Conservation (phyloP, 352 stramenopile genomes). For the Pythium guiyangense region DNA sequence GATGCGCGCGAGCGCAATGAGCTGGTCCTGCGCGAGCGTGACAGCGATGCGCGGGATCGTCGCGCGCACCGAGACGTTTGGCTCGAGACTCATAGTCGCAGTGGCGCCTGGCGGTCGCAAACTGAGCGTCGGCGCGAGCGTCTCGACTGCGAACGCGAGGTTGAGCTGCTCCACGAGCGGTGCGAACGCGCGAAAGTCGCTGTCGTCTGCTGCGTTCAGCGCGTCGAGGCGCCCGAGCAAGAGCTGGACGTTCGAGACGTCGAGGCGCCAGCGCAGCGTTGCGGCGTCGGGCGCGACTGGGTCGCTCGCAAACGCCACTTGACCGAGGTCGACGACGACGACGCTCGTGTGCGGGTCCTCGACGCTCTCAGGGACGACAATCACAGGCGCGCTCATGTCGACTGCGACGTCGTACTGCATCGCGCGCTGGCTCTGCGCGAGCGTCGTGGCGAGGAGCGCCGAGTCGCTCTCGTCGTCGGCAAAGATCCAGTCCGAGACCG, state of each 20-base stretch:
- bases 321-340: constrained; percentile 68
- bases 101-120: constrained; percentile 3
- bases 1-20: constrained; percentile 16
- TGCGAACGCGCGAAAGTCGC: constrained; percentile 28
- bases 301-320: constrained; percentile 58
- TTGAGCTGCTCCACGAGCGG: constrained; percentile 63
- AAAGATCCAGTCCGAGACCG: constrained; percentile 80
- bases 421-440: constrained; percentile 14
- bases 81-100: neutral
- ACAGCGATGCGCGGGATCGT: constrained; percentile 19
- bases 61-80: constrained; percentile 10
- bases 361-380: constrained; percentile 62
- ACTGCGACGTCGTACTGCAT: constrained; percentile 61
- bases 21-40: constrained; percentile 11
- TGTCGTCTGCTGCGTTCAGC: constrained; percentile 30
- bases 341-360: constrained; percentile 30
- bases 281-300: constrained; percentile 3
- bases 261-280: constrained; percentile 52
- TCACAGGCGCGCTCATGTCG: constrained; percentile 68
- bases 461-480: constrained; percentile 42
- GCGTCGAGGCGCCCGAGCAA: constrained; percentile 38
- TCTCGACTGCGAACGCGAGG: constrained; percentile 49
- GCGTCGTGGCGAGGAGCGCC: constrained; percentile 16
- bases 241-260: constrained; percentile 60
- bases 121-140: constrained; percentile 15